Percentiles rank a stretch among this genome's conserved stretches.
phyloP scores from a whole-genome alignment of 441 rosid genomes.

The Euphorbia schlechtendalii region DNA sequence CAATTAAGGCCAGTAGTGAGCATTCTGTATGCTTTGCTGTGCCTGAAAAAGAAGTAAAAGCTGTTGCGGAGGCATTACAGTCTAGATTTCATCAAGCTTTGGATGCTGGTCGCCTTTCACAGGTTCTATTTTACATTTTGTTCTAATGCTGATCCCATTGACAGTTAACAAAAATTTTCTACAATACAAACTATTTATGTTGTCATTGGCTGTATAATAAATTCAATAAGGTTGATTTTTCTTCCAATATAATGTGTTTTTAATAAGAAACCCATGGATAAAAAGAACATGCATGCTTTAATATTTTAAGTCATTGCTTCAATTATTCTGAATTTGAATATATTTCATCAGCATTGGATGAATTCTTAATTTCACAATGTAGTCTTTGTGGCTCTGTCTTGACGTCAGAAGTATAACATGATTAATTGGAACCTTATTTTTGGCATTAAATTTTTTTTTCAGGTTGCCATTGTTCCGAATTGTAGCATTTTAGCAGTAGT shows the following conservation, averaged over 20 bases:
- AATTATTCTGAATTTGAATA: background rate
- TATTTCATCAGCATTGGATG: background rate
- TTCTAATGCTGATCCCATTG: too few species aligned
- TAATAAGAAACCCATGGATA: too few species aligned
- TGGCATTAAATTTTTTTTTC: constrained; percentile 16
- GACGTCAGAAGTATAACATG: background rate
- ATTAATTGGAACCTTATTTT: constrained; percentile 13
- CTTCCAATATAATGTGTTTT: too few species aligned
- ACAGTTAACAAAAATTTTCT: too few species aligned
- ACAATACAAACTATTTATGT: too few species aligned
- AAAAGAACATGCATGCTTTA: background rate
- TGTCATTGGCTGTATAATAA: too few species aligned
- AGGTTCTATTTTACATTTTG: constrained; percentile 38
- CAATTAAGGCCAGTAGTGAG: constrained; percentile 84
- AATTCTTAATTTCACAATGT: background rate
- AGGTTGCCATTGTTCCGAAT: constrained; percentile 73
- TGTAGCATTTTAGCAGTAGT: constrained; percentile 97
- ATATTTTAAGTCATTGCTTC: background rate
- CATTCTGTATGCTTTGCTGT: constrained; percentile 97
- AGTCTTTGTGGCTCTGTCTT: constrained; percentile 5
- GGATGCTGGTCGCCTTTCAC: constrained; percentile 89
- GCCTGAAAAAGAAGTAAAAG: constrained; percentile 87
- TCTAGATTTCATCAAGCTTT: constrained; percentile 80
- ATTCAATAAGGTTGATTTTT: too few species aligned
- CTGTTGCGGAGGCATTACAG: constrained; percentile 73